Percentiles rank a stretch among this genome's conserved stretches.
These are phyloP conservation scores for Hirschfeldia incana DNA, from an alignment of 345 rosid genomes.

Conservation along the genomic window DNA sequence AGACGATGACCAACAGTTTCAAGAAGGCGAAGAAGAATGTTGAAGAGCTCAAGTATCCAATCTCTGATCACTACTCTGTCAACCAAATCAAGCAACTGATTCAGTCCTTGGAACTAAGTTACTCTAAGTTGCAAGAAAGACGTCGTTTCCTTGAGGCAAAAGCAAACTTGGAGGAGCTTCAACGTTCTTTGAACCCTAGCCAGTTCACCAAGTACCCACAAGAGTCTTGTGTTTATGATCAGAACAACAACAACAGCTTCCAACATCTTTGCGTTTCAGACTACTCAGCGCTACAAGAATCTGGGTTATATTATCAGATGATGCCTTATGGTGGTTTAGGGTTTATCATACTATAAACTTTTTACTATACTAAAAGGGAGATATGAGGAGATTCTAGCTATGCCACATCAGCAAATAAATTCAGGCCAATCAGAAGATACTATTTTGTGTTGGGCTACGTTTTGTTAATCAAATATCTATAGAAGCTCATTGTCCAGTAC, in stretches of 20 bases:
- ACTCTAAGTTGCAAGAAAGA: not conserved
- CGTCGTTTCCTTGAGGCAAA: not conserved
- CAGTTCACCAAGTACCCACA: not conserved
- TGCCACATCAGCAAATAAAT: too few relatives aligned
- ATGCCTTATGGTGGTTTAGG: not conserved
- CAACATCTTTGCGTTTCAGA: not conserved
- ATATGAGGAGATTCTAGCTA: too few relatives aligned
- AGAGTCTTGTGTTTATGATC: not conserved
- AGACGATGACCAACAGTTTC: not conserved
- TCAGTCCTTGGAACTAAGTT: not conserved
- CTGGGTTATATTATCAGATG: too few relatives aligned
- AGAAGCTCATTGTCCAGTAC: too few relatives aligned
- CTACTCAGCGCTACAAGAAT: too few relatives aligned
- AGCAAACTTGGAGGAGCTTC: not conserved
- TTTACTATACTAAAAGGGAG: too few relatives aligned
- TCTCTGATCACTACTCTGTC: slow-evolving; percentile 17
- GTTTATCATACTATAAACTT: too few relatives aligned
- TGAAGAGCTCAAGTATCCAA: not conserved
- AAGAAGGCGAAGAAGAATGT: not conserved
- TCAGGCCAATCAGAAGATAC: too few relatives aligned
- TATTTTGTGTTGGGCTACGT: too few relatives aligned
- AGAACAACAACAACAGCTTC: not conserved
- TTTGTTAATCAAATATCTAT: too few relatives aligned
- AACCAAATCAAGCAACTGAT: not conserved
- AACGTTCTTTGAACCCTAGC: not conserved